These are phyloP conservation scores for Saccharomycopsis olivae DNA, from an alignment of 805 yeast genomes.

Conservation along the genomic window DNA sequence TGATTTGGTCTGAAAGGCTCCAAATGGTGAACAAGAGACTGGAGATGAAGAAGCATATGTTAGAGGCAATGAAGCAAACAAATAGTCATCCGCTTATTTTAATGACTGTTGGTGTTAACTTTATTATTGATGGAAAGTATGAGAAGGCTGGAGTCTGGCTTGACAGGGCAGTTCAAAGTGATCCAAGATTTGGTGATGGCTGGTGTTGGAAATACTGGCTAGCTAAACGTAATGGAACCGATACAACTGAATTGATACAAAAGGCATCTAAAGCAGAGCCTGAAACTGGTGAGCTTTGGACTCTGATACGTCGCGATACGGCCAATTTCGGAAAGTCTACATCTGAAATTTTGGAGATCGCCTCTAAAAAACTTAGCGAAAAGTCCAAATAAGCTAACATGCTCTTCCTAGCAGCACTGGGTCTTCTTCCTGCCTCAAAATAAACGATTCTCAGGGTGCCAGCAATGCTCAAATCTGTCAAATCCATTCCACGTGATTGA, in stretches of 20 bases:
- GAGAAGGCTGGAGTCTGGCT: constrained; percentile 65
- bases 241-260: too few relatives aligned
- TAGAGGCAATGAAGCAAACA: constrained; percentile 63
- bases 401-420: too few relatives aligned
- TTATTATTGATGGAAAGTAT: constrained; percentile 55
- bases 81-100: constrained; percentile 50
- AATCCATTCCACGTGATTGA: too few relatives aligned
- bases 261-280: too few relatives aligned
- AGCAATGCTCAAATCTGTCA: too few relatives aligned
- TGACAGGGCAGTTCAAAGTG: constrained; percentile 49
- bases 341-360: constrained; percentile 30
- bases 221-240: too few relatives aligned
- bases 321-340: constrained; percentile 33
- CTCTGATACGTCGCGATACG: constrained; percentile 36
- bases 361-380: constrained; percentile 17
- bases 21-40: constrained; percentile 34
- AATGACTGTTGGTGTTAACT: constrained; percentile 51
- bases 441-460: too few relatives aligned
- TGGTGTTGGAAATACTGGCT: constrained; percentile 70
- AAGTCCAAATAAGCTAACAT: too few relatives aligned
- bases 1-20: constrained; percentile 58
- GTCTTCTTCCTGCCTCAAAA: too few relatives aligned
- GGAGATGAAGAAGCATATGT: constrained; percentile 44
- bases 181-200: constrained; percentile 57
- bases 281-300: constrained; percentile 55